Evolutionary conservation across 1,284 basidiomycete genomes (phyloP).

Genomic region (Hymenochaete sp.): DNA sequence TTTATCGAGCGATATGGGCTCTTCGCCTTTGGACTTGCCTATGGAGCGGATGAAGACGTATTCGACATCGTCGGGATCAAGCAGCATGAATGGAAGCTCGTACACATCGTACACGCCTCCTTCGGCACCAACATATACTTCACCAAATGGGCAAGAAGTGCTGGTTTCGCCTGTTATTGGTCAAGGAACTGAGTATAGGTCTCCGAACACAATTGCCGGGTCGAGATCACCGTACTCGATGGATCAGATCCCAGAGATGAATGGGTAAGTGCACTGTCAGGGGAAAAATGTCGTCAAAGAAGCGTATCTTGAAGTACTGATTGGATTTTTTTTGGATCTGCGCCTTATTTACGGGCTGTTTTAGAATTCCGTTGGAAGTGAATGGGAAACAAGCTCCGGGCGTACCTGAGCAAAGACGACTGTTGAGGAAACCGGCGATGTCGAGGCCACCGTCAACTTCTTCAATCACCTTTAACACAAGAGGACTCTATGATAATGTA

Average conservation of each 20-base stretch:
- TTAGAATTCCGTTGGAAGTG: no score
- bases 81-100: conserved; percentile 12
- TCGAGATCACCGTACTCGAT: conserved; percentile 9
- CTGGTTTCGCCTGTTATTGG: no score
- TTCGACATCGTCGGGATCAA: conserved; percentile 5
- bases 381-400: no score
- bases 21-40: conserved; percentile 10
- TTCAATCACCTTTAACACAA: conserved; percentile 32
- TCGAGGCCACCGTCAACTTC: conserved; percentile 31
- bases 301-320: no score
- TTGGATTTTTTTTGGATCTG: no score
- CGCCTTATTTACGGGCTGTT: no score
- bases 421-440: conserved; percentile 30
- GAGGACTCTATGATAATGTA: conserved; percentile 38
- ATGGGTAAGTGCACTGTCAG: conserved; percentile 12
- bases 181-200: no score
- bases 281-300: no score
- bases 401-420: conserved; percentile 26
- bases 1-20: conserved; percentile 27
- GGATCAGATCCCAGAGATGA: conserved; percentile 16
- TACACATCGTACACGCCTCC: conserved; percentile 4
- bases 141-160: no score
- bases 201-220: no score
- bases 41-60: conserved; percentile 8
- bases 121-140: no score